Base-by-base conservation (phyloP, 108 stramenopile genomes). In the Skeletonema marinoi region DNA sequence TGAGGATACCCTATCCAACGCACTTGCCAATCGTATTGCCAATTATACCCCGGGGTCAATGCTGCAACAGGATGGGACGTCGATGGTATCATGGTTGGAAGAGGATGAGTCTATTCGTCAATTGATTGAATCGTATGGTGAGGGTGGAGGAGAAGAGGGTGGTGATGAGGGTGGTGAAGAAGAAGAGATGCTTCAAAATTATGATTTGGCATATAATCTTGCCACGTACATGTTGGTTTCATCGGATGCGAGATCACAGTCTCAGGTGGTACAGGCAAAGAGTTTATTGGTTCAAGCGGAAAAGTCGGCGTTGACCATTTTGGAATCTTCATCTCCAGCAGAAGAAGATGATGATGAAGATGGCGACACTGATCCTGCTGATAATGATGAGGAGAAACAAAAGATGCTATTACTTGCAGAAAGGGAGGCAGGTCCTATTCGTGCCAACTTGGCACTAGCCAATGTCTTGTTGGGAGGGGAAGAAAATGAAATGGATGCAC, bases 151-250 rank as follows among this genome's bases (percentile, higher is more conserved):
- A 13, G 32, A 67, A 13, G 65, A 21, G 13, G 31, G 21, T 59
- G 50, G 61, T 12, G 60, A 35, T 32, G 69, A 54, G 11, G 66
- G 39, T 1, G 66, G 39, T 1, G 72, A 10, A 13, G 35, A 30
- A 32, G 54, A 60, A 14, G 35, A 69, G 14, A 62, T 75, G 44
- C 71, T 84, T n/a, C 74, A 79, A 51, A 84, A 84, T 66, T 84
- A 84, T 54, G 83, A 84, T 69, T 54, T 84, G 48, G 83, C 83
- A 33, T 77, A 78, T 48, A 84, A 84, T 65, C 35, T 75, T 2
- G 83, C 78, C 68, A 77, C 76, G 7, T 75, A 65, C 59, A 73
- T 84, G n/a, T 48, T 84, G 3, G 68, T 84, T 4, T 81, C 80
- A 16, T 74, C 80, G n/a, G 80, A 81, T 58, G 61, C 68, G 0